Percentiles rank a stretch among this genome's conserved stretches.
These are phyloP conservation scores for Geotrichum carabidarum DNA, from an alignment of 1,139 yeast species.

Conservation along the genomic window DNA sequence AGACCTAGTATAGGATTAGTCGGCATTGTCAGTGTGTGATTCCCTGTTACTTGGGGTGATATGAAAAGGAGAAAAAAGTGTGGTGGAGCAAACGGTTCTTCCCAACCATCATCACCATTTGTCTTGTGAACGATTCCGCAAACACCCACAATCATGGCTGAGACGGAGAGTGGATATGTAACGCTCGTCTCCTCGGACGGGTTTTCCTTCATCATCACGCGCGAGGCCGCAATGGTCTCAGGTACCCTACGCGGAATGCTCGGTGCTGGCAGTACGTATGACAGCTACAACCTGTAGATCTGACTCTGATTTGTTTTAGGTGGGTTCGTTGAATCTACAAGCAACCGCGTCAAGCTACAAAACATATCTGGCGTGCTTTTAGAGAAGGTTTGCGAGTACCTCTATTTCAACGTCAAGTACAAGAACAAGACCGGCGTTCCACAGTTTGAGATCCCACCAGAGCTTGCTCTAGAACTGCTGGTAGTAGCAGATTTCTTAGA, in stretches of 20 bases:
- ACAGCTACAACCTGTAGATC: neutral
- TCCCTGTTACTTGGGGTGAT: neutral
- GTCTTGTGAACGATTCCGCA: neutral
- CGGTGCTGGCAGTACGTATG: constrained; percentile 38
- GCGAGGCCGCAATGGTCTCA: constrained; percentile 78
- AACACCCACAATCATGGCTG: constrained; percentile 5
- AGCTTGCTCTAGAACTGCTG: constrained; percentile 80
- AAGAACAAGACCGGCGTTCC: constrained; percentile 63
- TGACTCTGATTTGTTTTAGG: constrained; percentile 11
- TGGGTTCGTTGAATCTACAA: constrained; percentile 49
- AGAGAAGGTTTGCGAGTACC: constrained; percentile 79
- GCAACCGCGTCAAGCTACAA: constrained; percentile 44
- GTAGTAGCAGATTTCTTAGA: constrained; percentile 90
- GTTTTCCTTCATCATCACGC: constrained; percentile 55
- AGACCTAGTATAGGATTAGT: constrained; percentile 20
- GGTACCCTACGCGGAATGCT: constrained; percentile 73
- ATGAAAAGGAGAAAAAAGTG: neutral
- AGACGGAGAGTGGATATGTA: constrained; percentile 41
- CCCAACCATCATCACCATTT: neutral
- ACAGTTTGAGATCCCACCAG: constrained; percentile 87
- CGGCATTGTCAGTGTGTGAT: constrained; percentile 13
- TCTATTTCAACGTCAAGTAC: constrained; percentile 71
- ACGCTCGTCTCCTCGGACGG: constrained; percentile 75
- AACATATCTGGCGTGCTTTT: constrained; percentile 71
- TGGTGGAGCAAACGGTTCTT: neutral